Evolutionary conservation across 768 basidiomycete species (phyloP).

Genomic region (Lyophyllum shimeji): DNA sequence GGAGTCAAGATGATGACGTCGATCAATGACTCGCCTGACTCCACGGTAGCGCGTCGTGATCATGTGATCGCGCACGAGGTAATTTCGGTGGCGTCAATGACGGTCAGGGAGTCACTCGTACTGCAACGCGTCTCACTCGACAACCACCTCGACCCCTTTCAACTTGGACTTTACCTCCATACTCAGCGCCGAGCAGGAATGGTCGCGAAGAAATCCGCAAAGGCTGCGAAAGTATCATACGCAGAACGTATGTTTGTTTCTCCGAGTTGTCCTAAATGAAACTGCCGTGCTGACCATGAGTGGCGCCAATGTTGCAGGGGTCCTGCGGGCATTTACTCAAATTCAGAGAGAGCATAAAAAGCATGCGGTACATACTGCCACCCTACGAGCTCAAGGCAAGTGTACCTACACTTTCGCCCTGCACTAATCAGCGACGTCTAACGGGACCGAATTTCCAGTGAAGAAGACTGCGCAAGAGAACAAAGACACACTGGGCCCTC

Average conservation of each 20-base stretch:
- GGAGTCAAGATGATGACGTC: too few relatives aligned
- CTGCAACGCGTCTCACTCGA: neutral
- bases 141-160: neutral
- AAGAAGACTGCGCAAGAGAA: slow-evolving; percentile 43
- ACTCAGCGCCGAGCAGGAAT: slow-evolving; percentile 13
- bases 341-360: slow-evolving; percentile 45
- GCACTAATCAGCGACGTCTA: neutral
- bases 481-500: slow-evolving; percentile 46
- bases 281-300: neutral
- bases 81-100: slow-evolving; percentile 2
- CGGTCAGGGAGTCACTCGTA: too few relatives aligned
- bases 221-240: slow-evolving; percentile 34
- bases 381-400: slow-evolving; percentile 45
- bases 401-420: neutral
- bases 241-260: slow-evolving; percentile 35
- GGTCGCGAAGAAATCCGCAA: slow-evolving; percentile 29
- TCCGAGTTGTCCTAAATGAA: neutral
- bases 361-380: slow-evolving; percentile 43
- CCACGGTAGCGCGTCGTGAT: neutral
- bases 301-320: slow-evolving; percentile 31
- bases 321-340: slow-evolving; percentile 44
- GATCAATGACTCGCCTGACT: neutral
- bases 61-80: slow-evolving; percentile 3
- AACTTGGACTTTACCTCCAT: neutral
- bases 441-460: slow-evolving; percentile 26